Conservation (phyloP, 176 grass and related monocot species). For the Triticum urartu region DNA sequence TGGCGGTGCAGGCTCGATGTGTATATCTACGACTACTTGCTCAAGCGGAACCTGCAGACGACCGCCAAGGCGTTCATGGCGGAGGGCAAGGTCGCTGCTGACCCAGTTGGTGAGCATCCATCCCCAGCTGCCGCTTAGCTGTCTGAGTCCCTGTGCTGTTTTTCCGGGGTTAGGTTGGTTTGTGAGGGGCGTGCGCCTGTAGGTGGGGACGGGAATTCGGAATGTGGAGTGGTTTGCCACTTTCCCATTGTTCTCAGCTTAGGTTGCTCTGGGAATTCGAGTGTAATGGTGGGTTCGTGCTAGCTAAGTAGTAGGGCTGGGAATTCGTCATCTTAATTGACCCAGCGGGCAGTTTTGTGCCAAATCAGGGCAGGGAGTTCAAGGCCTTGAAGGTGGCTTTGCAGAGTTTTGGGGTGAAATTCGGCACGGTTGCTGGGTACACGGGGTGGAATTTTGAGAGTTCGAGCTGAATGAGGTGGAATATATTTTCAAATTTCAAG, state of each 20-base stretch:
- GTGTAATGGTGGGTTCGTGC: not conserved
- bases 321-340: not conserved
- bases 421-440: not conserved
- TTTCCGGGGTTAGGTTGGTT: not conserved
- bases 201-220: constrained; percentile 1
- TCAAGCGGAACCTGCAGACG: constrained; percentile 87
- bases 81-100: constrained; percentile 90
- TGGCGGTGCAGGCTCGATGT: constrained; percentile 82
- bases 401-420: not conserved
- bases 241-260: not conserved
- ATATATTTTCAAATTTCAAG: not conserved
- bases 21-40: constrained; percentile 94
- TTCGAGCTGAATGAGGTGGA: not conserved
- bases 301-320: not conserved
- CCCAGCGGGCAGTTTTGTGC: not conserved
- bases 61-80: constrained; percentile 96
- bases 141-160: not conserved
- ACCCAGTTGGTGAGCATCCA: constrained; percentile 82
- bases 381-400: not conserved
- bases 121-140: not conserved
- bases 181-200: not conserved
- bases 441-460: not conserved
- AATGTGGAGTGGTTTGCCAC: constrained; percentile 22
- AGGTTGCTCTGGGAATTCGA: not conserved
- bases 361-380: not conserved